Conservation (phyloP, 139 green algal species). For the Coelastrella sp. region DNA sequence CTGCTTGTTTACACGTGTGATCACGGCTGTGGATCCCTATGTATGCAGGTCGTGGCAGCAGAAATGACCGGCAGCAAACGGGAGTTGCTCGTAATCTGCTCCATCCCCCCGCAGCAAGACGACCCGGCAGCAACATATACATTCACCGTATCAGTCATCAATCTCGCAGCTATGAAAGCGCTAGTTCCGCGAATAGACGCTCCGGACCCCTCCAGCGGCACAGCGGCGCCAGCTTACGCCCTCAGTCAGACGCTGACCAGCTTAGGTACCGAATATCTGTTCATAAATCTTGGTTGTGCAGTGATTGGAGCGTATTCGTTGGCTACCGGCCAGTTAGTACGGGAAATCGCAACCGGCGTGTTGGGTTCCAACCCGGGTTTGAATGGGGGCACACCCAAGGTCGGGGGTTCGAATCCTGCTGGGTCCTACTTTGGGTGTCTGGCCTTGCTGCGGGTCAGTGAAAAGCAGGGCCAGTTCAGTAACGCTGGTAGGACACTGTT, state of each 20-base stretch:
- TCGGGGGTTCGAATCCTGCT: not conserved
- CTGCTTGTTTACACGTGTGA: not conserved
- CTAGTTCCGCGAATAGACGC: conserved; percentile 62
- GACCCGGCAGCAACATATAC: conserved; percentile 54
- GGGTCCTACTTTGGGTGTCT: not conserved
- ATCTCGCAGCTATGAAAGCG: conserved; percentile 49
- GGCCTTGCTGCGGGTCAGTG: not conserved
- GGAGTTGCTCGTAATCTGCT: conserved; percentile 61
- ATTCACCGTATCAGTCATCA: conserved; percentile 53
- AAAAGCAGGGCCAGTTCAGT: conserved; percentile 7
- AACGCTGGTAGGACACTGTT: conserved; percentile 27
- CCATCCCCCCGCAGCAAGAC: conserved; percentile 32
- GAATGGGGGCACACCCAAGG: not conserved
- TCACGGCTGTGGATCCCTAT: not conserved
- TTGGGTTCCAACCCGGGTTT: not conserved
- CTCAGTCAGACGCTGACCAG: conserved; percentile 43
- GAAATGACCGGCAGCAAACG: conserved; percentile 47
- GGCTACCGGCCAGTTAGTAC: conserved; percentile 56
- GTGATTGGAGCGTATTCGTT: conserved; percentile 58
- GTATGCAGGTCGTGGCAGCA: conserved; percentile 49
- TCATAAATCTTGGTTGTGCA: conserved; percentile 55
- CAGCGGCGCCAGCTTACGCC: conserved; percentile 56
- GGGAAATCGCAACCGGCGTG: conserved; percentile 43
- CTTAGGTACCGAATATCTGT: conserved; percentile 66
- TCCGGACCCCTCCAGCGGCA: conserved; percentile 62